phyloP scores from a whole-genome alignment of 768 basidiomycete species.

The Cystofilobasidium bisporidii region DNA sequence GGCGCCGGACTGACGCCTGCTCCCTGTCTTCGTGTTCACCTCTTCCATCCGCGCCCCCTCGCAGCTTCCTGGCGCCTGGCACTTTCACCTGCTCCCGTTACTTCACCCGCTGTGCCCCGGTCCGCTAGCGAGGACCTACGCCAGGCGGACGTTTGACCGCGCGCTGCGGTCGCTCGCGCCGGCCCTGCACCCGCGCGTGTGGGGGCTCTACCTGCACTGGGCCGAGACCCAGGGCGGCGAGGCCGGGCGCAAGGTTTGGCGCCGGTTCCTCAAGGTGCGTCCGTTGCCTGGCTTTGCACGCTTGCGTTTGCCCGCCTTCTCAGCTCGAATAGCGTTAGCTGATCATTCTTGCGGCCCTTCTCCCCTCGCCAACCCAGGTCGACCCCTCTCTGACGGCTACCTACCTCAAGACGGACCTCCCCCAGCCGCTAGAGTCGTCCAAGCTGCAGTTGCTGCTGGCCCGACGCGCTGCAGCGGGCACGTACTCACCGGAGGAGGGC shows the following conservation, averaged over 20 bases:
- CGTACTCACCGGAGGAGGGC: conserved; percentile 76
- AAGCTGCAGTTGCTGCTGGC: conserved; percentile 79
- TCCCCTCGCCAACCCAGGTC: conserved; percentile 32
- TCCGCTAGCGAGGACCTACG: conserved; percentile 73
- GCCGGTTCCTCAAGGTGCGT: conserved; percentile 77
- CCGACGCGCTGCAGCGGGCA: conserved; percentile 69
- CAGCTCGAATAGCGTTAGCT: neutral
- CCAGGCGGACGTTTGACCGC: conserved; percentile 85
- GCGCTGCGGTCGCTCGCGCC: conserved; percentile 87
- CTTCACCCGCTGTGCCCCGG: conserved; percentile 82
- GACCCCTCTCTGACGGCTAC: conserved; percentile 42
- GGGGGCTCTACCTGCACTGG: conserved; percentile 88
- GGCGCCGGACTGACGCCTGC: neutral
- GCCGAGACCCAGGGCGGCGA: conserved; percentile 69
- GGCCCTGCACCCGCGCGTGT: conserved; percentile 80
- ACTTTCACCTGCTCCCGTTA: conserved; percentile 83
- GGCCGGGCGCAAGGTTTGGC: conserved; percentile 53
- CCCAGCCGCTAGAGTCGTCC: conserved; percentile 82
- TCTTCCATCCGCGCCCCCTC: no score
- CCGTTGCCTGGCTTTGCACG: conserved; percentile 32
- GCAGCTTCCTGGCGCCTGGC: conserved; percentile 87
- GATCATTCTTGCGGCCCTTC: neutral
- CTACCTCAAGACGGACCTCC: conserved; percentile 48
- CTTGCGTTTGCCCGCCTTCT: conserved; percentile 44
- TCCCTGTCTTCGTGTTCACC: neutral